A percentile compares a stretch with the other conserved stretches of the same genome.
phyloP scores from a whole-genome alignment of 192 early-diverging fungal genomes.

The Coemansia sp. region DNA sequence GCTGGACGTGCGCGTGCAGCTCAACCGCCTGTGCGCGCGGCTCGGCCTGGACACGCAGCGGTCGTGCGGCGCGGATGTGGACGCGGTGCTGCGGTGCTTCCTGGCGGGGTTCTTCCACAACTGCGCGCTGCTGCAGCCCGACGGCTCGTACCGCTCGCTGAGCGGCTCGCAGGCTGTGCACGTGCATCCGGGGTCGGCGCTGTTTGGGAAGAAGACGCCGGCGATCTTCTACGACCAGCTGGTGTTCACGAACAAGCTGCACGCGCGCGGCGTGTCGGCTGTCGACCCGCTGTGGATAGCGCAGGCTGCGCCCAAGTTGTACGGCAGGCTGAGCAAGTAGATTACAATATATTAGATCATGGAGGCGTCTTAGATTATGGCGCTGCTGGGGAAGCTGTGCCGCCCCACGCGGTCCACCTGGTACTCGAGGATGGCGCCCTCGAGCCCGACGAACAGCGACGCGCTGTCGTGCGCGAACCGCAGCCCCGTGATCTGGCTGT shows the following conservation, averaged over 20 bases:
- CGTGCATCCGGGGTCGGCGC: constrained; percentile 85
- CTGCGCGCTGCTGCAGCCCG: constrained; percentile 82
- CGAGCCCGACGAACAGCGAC: constrained; percentile 87
- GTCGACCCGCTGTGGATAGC: constrained; percentile 83
- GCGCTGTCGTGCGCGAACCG: constrained; percentile 81
- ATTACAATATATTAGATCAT: neutral
- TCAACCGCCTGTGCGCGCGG: constrained; percentile 74
- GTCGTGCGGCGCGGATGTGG: constrained; percentile 73
- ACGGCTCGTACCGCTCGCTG: constrained; percentile 77
- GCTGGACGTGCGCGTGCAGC: constrained; percentile 85
- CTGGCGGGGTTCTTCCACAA: constrained; percentile 89
- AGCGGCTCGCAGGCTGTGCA: constrained; percentile 66
- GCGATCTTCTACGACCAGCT: constrained; percentile 90
- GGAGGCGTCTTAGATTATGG: constrained; percentile 61
- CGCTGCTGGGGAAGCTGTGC: constrained; percentile 78
- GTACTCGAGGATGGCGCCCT: constrained; percentile 80
- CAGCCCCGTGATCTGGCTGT: constrained; percentile 87
- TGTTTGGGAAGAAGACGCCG: constrained; percentile 78
- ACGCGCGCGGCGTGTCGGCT: constrained; percentile 80
- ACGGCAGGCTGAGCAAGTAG: constrained; percentile 22
- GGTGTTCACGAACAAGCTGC: constrained; percentile 86
- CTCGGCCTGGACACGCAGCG: constrained; percentile 62
- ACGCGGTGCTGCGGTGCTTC: constrained; percentile 80
- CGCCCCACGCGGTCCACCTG: constrained; percentile 76
- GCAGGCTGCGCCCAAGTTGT: constrained; percentile 78